phyloP scores from a whole-genome alignment of 2,329 filamentous ascomycete species.

The Neurospora sp. region DNA sequence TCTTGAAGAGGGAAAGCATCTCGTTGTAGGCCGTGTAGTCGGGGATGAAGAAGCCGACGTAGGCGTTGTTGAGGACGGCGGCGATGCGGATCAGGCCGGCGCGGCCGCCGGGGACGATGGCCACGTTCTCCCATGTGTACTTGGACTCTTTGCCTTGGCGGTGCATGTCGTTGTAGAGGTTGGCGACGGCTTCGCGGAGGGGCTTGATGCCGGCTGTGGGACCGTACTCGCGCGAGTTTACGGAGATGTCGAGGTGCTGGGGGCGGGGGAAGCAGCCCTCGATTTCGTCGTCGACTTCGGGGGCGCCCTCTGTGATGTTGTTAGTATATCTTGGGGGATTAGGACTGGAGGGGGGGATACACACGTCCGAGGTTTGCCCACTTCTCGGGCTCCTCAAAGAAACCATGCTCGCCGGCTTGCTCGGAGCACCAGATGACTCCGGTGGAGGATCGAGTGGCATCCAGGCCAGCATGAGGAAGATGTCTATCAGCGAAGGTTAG shows the following conservation, averaged over 20 bases:
- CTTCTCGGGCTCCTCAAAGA: slow-evolving; percentile 64
- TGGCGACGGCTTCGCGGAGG: slow-evolving; percentile 77
- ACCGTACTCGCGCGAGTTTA: slow-evolving; percentile 78
- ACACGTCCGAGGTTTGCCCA: slow-evolving; percentile 82
- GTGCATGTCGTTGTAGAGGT: slow-evolving; percentile 88
- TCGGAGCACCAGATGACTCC: slow-evolving; percentile 92
- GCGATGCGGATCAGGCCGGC: slow-evolving; percentile 92
- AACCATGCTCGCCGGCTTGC: slow-evolving; percentile 81
- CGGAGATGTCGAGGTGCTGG: slow-evolving; percentile 63
- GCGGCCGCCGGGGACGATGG: slow-evolving; percentile 86
- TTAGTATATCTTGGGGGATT: neutral
- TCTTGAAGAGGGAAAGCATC: slow-evolving; percentile 92
- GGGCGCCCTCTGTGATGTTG: slow-evolving; percentile 54
- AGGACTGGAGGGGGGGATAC: neutral
- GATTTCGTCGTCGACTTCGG: slow-evolving; percentile 89
- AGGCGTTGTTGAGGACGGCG: slow-evolving; percentile 84
- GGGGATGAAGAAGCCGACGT: slow-evolving; percentile 87
- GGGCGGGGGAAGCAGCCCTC: slow-evolving; percentile 80
- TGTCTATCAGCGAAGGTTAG: slow-evolving; percentile 32
- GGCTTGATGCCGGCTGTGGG: slow-evolving; percentile 92
- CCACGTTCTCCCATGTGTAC: slow-evolving; percentile 97
- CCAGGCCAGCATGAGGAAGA: slow-evolving; percentile 81
- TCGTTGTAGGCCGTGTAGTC: slow-evolving; percentile 97
- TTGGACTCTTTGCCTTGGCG: slow-evolving; percentile 76
- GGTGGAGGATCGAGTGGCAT: slow-evolving; percentile 77